Conservation (phyloP, 768 basidiomycete genomes). For the Tulasnella sp. region DNA sequence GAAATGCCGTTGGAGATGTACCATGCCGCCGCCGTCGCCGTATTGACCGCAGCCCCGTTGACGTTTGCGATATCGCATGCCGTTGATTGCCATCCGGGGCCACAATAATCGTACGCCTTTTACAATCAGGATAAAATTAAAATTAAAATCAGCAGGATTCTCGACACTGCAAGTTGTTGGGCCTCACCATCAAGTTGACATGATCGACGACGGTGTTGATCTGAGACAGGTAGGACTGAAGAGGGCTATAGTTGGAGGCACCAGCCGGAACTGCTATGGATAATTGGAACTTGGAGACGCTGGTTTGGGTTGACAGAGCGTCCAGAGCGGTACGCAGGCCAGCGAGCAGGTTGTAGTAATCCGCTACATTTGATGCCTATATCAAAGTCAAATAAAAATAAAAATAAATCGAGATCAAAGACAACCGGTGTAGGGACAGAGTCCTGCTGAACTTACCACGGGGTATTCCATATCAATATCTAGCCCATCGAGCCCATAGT, state of each 20-base stretch:
- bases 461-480: slow-evolving; percentile 64
- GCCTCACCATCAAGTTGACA: slow-evolving; percentile 91
- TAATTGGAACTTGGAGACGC: slow-evolving; percentile 43
- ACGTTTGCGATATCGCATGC: slow-evolving; percentile 71
- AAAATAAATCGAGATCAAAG: no score
- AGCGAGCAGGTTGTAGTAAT: slow-evolving; percentile 37
- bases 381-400: no score
- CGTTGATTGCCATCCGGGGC: slow-evolving; percentile 33
- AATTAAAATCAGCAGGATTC: no score
- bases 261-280: slow-evolving; percentile 92
- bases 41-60: slow-evolving; percentile 53
- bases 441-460: slow-evolving; percentile 73
- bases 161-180: no score
- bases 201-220: slow-evolving; percentile 87
- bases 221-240: slow-evolving; percentile 56
- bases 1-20: slow-evolving; percentile 62
- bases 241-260: slow-evolving; percentile 54
- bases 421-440: no score
- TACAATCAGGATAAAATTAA: slow-evolving; percentile 97
- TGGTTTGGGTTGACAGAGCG: slow-evolving; percentile 51
- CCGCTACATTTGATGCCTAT: no score
- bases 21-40: slow-evolving; percentile 51
- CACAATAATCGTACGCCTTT: slow-evolving; percentile 21
- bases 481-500: slow-evolving; percentile 85
- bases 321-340: slow-evolving; percentile 72